phyloP scores from a whole-genome alignment of 2,329 filamentous ascomycete genomes.

The Aspergillus texensis region DNA sequence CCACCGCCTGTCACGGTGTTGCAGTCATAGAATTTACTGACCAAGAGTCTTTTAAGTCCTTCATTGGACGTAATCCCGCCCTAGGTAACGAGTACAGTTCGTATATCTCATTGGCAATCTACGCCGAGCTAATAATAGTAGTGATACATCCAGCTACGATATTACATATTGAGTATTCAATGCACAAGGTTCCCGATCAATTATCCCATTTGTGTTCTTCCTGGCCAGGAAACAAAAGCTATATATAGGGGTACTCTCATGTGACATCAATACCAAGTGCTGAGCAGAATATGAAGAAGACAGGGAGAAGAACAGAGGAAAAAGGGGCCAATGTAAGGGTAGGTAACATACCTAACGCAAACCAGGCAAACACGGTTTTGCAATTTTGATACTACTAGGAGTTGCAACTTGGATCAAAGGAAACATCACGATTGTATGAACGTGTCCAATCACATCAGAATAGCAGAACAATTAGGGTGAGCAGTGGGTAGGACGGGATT shows the following conservation, averaged over 20 bases:
- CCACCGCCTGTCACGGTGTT: background rate
- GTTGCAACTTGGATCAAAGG: background rate
- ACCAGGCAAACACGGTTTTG: background rate
- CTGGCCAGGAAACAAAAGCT: background rate
- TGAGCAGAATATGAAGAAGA: background rate
- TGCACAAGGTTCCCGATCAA: background rate
- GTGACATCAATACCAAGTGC: background rate
- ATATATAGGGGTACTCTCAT: background rate
- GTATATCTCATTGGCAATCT: slow-evolving; percentile 4
- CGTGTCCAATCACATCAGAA: background rate
- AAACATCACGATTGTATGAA: background rate
- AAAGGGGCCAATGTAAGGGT: background rate
- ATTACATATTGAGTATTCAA: background rate
- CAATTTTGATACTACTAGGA: background rate
- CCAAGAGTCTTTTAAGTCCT: background rate
- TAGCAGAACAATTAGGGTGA: background rate
- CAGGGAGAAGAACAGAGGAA: background rate
- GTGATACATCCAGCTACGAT: background rate
- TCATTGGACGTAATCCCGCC: background rate
- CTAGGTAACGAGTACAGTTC: background rate
- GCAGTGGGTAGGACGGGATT: background rate
- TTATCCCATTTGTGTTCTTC: background rate
- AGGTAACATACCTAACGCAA: background rate
- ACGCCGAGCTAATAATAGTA: background rate
- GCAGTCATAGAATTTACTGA: slow-evolving; percentile 11